A percentile compares a stretch with the other conserved stretches of the same genome.
Evolutionary conservation across 2,329 filamentous ascomycete genomes (phyloP).

Genomic region (Aspergillus hiratsukae): DNA sequence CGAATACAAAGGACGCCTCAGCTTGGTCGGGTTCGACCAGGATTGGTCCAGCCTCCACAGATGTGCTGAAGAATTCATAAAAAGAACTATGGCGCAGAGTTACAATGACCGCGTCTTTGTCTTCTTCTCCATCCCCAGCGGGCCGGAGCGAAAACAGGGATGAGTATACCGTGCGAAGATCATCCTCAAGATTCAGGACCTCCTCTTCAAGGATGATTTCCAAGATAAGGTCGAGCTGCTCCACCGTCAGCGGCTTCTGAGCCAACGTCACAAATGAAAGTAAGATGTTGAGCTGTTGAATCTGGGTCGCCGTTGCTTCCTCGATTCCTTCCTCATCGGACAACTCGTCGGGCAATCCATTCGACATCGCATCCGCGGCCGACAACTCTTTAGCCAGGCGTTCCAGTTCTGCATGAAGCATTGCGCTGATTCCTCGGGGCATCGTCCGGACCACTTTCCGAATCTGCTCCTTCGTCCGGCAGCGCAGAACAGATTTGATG

Average conservation of each 20-base stretch:
- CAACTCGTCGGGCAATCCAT: not conserved
- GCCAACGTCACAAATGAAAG: conserved; percentile 5
- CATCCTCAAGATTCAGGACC: not conserved
- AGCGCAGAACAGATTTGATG: conserved; percentile 10
- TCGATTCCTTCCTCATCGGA: not conserved
- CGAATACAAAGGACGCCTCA: too few species aligned
- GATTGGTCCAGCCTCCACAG: not conserved
- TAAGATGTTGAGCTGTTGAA: conserved; percentile 3
- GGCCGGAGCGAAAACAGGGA: not conserved
- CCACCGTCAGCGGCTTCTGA: conserved; percentile 2
- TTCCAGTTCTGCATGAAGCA: conserved; percentile 8
- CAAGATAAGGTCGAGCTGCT: not conserved
- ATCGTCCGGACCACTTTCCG: conserved; percentile 7
- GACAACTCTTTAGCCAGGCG: conserved; percentile 8
- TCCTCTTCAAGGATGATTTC: not conserved
- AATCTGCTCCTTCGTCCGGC: conserved; percentile 14
- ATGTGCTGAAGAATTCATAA: conserved; percentile 3
- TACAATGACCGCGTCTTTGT: not conserved
- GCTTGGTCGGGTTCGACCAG: not conserved
- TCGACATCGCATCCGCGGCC: not conserved
- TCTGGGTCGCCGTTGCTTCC: not conserved
- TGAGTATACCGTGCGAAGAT: not conserved
- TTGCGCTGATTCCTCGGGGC: conserved; percentile 12
- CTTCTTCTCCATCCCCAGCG: not conserved
- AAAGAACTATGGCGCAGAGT: conserved; percentile 4